Conservation (phyloP, 768 basidiomycete genomes). For the Amanita muscaria region DNA sequence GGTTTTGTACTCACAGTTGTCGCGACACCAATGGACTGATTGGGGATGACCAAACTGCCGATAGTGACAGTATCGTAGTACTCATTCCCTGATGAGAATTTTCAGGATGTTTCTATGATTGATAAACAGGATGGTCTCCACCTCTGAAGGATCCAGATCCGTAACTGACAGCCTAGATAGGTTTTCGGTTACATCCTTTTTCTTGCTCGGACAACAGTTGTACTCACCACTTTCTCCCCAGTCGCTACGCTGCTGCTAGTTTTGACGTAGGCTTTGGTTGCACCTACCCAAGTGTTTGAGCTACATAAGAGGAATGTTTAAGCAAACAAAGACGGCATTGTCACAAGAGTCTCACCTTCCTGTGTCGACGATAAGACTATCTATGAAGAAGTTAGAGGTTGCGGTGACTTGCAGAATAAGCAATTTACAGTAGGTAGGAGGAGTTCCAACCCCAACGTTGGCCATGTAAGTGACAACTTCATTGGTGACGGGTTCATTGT, state of each 20-base stretch:
- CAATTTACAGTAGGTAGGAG: slow-evolving; percentile 40
- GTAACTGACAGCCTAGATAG: slow-evolving; percentile 40
- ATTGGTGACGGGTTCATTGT: slow-evolving; percentile 28
- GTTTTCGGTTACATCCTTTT: not conserved
- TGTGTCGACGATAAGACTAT: slow-evolving; percentile 50
- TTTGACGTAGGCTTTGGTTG: slow-evolving; percentile 30
- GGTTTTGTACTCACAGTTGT: slow-evolving; percentile 15
- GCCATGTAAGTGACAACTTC: slow-evolving; percentile 37
- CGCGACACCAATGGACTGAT: slow-evolving; percentile 58
- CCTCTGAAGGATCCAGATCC: slow-evolving; percentile 57
- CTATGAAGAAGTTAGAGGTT: slow-evolving; percentile 21
- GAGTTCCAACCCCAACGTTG: slow-evolving; percentile 43
- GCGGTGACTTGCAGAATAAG: not conserved
- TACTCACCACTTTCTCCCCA: slow-evolving; percentile 36
- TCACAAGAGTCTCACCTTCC: slow-evolving; percentile 29
- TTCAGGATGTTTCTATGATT: not conserved
- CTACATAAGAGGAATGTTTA: not conserved
- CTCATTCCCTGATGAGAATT: slow-evolving; percentile 27
- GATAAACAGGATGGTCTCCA: slow-evolving; percentile 11
- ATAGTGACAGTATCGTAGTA: slow-evolving; percentile 50
- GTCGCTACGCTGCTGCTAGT: slow-evolving; percentile 46
- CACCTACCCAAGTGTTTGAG: slow-evolving; percentile 51
- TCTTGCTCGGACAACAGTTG: not conserved
- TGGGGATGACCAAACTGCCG: slow-evolving; percentile 38
- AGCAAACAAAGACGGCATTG: no score